Evolutionary conservation across 202 grass and related monocot species (phyloP).

Genomic region (Hordeum pubiflorum): DNA sequence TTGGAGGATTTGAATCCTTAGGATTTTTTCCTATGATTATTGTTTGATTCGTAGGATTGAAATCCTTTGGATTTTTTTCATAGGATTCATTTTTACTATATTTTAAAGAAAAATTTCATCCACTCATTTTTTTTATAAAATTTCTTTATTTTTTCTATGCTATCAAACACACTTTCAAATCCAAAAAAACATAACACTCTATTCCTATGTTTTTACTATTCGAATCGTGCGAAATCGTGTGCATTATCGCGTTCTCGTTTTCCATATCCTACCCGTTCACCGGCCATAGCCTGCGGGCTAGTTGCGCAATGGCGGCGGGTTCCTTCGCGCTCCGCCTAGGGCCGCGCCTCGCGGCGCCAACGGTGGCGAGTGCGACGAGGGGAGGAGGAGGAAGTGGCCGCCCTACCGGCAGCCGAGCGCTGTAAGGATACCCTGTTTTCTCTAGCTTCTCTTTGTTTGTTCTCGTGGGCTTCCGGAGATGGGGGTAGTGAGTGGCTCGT

Average conservation of each 20-base stretch:
- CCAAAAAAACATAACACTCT: too few species aligned
- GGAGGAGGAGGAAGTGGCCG: neutral
- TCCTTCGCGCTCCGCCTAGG: constrained; percentile 17
- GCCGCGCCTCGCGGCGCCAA: neutral
- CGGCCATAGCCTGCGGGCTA: neutral
- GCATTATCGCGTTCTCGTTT: neutral
- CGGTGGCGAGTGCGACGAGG: neutral
- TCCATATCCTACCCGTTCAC: neutral
- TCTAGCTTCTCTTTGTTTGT: neutral
- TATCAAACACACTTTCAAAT: too few species aligned
- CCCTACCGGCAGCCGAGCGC: neutral
- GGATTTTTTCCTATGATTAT: too few species aligned
- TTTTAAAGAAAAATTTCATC: too few species aligned
- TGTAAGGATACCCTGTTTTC: constrained; percentile 24
- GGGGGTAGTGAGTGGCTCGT: neutral
- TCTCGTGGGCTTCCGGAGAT: neutral
- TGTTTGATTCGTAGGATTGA: too few species aligned
- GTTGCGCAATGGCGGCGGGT: constrained; percentile 22
- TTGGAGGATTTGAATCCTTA: too few species aligned
- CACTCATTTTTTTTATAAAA: too few species aligned
- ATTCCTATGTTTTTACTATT: too few species aligned
- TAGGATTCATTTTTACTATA: too few species aligned
- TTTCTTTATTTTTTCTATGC: too few species aligned
- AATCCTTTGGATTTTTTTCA: too few species aligned
- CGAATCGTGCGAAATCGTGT: too few species aligned